phyloP scores from a whole-genome alignment of 306 rosid species.

The Ammopiptanthus mongolicus region DNA sequence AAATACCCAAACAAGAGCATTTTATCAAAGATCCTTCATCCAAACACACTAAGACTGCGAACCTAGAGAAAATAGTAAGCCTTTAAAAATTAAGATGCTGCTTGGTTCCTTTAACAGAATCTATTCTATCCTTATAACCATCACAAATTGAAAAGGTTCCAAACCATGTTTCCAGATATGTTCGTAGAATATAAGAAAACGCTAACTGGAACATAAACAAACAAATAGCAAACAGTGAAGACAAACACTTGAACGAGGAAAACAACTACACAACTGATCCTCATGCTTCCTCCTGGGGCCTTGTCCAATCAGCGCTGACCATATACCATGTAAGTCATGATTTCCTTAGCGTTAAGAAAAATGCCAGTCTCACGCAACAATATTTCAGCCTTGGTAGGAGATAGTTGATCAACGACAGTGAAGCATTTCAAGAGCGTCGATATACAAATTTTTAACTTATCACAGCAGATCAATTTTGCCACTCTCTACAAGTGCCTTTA shows the following conservation, averaged over 20 bases:
- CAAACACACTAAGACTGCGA: not conserved
- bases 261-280: not conserved
- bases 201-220: not conserved
- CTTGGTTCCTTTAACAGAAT: not conserved
- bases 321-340: not conserved
- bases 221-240: not conserved
- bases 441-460: not conserved
- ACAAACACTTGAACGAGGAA: not conserved
- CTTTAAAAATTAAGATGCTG: not conserved
- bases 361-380: not conserved
- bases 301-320: not conserved
- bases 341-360: not conserved
- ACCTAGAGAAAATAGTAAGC: not conserved
- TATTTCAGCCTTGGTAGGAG: not conserved
- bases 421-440: not conserved
- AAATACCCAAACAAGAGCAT: too few species aligned
- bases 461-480: conserved; percentile 65
- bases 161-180: not conserved
- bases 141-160: not conserved
- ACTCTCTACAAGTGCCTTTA: conserved; percentile 72
- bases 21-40: too few species aligned
- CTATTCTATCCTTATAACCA: not conserved
- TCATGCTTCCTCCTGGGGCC: not conserved
- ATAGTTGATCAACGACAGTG: not conserved
- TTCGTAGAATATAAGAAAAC: not conserved